Evolutionary conservation across 1,284 basidiomycete species (phyloP).

Genomic region (Ceratobasidium theobromae): DNA sequence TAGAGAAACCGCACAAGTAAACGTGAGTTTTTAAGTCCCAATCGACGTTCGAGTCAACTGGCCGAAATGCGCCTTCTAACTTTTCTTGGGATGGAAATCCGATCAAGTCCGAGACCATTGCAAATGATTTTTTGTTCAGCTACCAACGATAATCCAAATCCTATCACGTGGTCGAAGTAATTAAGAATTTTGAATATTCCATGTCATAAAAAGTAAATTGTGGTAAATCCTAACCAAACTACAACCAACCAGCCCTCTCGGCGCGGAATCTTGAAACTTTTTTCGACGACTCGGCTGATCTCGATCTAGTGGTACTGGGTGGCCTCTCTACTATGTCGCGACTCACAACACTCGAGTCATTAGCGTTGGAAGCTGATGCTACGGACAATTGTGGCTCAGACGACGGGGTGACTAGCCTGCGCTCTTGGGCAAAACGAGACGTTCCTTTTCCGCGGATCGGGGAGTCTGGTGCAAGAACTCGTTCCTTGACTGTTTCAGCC

Average conservation of each 20-base stretch:
- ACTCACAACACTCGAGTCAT: slow-evolving; percentile 40
- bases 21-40: slow-evolving; percentile 1
- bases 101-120: slow-evolving; percentile 26
- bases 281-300: slow-evolving; percentile 38
- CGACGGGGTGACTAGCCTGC: too few species aligned
- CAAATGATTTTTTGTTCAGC: slow-evolving; percentile 23
- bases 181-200: neutral
- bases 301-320: slow-evolving; percentile 33
- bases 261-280: slow-evolving; percentile 54
- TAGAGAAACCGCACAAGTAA: slow-evolving; percentile 44
- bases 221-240: neutral
- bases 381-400: too few species aligned
- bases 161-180: neutral
- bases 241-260: slow-evolving; percentile 41
- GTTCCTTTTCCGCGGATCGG: neutral
- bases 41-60: slow-evolving; percentile 28
- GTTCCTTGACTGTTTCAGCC: slow-evolving; percentile 42
- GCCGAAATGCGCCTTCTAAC: slow-evolving; percentile 15
- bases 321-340: slow-evolving; percentile 26
- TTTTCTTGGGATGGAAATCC: slow-evolving; percentile 19
- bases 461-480: slow-evolving; percentile 37
- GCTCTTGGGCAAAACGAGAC: slow-evolving; percentile 27
- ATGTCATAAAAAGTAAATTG: neutral
- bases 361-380: slow-evolving; percentile 46
- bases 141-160: neutral